Evolutionary conservation across 345 rosid species (phyloP).

Genomic region (Salix purpurea): DNA sequence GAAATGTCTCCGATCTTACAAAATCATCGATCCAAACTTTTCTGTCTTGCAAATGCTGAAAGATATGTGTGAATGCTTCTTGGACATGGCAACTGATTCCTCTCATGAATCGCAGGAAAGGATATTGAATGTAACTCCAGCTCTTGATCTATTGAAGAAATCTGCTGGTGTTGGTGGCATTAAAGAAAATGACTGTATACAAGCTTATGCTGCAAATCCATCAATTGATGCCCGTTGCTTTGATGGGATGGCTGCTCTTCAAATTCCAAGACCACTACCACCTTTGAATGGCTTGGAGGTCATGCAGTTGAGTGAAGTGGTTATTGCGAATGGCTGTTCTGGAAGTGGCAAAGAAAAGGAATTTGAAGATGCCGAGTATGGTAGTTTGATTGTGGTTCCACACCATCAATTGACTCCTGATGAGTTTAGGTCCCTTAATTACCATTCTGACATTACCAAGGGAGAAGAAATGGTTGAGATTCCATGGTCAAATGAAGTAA

Average conservation of each 20-base stretch:
- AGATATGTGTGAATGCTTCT: conserved; percentile 78
- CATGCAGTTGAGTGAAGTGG: not conserved
- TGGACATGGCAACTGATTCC: conserved; percentile 56
- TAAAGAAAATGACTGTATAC: conserved; percentile 7
- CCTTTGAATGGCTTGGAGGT: not conserved
- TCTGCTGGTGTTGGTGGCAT: conserved; percentile 33
- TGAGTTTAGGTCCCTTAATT: conserved; percentile 46
- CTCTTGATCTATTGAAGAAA: conserved; percentile 41
- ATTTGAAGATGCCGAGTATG: conserved; percentile 11
- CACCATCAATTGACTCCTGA: conserved; percentile 41
- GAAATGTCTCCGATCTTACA: conserved; percentile 69
- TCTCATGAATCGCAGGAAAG: conserved; percentile 56
- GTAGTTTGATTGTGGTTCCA: conserved; percentile 46
- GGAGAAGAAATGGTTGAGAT: conserved; percentile 69
- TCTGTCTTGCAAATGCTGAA: conserved; percentile 58
- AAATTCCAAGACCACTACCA: conserved; percentile 10
- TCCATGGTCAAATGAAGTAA: conserved; percentile 73
- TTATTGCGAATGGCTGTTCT: conserved; percentile 23
- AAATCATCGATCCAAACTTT: conserved; percentile 69
- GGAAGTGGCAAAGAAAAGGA: conserved; percentile 22
- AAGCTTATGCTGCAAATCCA: conserved; percentile 12
- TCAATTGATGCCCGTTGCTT: conserved; percentile 8
- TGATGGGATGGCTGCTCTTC: conserved; percentile 6
- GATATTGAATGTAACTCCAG: conserved; percentile 31
- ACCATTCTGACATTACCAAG: conserved; percentile 51